Base-by-base conservation (phyloP, 352 stramenopile species). In the Thalassiosira sp. region DNA sequence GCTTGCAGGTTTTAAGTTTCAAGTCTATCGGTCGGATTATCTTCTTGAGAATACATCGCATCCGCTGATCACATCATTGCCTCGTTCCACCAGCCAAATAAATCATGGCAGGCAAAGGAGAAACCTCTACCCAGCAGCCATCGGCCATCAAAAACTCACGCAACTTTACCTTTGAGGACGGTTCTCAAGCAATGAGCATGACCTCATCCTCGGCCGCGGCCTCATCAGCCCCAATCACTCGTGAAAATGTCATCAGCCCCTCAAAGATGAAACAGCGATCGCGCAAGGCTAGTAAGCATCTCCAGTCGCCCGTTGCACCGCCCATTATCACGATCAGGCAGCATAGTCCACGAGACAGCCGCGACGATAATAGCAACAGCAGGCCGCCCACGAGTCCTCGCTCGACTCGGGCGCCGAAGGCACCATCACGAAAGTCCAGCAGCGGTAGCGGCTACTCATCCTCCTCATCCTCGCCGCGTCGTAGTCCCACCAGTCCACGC, bases 201-300 rank as follows among this genome's bases (percentile, higher is more conserved):
- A 0, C 11, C 15, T 22, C 25, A 0, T 22, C 11, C 37, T 22
- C 22, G 1, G 33, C 46, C 16, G 51, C 22, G 7, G 24, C 5
- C 2, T 37, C 25, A 6, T 3, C 11, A 15, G 28, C 61, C 33
- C 16, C 18, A 8, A 59, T 52, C n/a, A 37, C 60, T 40, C 46
- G 57, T 43, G 68, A 77, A 51, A 77, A 60, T 59, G 35, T 77
- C 13, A 69, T 78, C 22, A 72, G 52, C 35, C 59, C 60, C 11
- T 78, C 69, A 0, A 59, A 72, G 16, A 70, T 78, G 69, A 78
- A 72, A 43, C 35, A 67, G 31, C 60, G 69, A 22, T 57, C 63
- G 20, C 27, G 33, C 20, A 54, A 49, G 5, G 3, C 48, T 8
- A n/a, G n/a, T n/a, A n/a, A n/a, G n/a, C n/a, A n/a, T n/a, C n/a